A percentile compares a stretch with the other conserved stretches of the same genome.
Evolutionary conservation across 192 early-diverging fungal genomes (phyloP).

Genomic region (Diversispora epigaea): DNA sequence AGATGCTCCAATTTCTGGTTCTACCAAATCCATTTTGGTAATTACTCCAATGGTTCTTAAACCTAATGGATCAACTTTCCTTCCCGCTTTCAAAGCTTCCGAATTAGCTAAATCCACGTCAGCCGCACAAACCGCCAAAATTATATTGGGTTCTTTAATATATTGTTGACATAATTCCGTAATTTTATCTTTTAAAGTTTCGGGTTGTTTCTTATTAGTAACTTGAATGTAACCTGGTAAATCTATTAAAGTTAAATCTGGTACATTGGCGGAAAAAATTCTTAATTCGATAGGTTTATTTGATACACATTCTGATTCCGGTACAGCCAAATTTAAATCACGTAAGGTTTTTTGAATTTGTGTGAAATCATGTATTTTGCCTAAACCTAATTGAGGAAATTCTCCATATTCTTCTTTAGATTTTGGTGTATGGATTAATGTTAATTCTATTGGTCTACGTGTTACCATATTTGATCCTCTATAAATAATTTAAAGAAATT

Average conservation of each 20-base stretch:
- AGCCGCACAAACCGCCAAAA: conserved; percentile 80
- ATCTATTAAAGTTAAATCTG: conserved; percentile 81
- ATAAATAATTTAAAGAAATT: conserved; percentile 13
- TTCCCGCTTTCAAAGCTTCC: conserved; percentile 74
- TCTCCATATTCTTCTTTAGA: conserved; percentile 78
- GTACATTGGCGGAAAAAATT: conserved; percentile 82
- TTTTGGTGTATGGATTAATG: conserved; percentile 78
- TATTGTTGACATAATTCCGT: conserved; percentile 82
- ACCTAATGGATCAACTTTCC: conserved; percentile 77
- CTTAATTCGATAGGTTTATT: conserved; percentile 80
- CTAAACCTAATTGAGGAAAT: conserved; percentile 81
- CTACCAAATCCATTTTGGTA: conserved; percentile 86
- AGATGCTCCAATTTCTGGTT: conserved; percentile 71
- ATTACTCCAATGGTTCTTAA: conserved; percentile 80
- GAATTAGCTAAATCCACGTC: conserved; percentile 89
- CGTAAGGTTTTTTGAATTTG: conserved; percentile 90
- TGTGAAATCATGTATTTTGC: conserved; percentile 85
- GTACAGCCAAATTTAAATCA: conserved; percentile 93
- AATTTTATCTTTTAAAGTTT: conserved; percentile 74
- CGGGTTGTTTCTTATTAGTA: conserved; percentile 78
- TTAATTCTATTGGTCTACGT: conserved; percentile 80
- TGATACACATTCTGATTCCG: conserved; percentile 88
- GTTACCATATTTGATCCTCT: conserved; percentile 83
- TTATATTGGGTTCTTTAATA: conserved; percentile 78
- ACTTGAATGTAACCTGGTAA: conserved; percentile 87